A percentile compares a stretch with the other conserved stretches of the same genome.
phyloP scores from a whole-genome alignment of 495 filamentous ascomycete genomes.

The Neurospora sp. region DNA sequence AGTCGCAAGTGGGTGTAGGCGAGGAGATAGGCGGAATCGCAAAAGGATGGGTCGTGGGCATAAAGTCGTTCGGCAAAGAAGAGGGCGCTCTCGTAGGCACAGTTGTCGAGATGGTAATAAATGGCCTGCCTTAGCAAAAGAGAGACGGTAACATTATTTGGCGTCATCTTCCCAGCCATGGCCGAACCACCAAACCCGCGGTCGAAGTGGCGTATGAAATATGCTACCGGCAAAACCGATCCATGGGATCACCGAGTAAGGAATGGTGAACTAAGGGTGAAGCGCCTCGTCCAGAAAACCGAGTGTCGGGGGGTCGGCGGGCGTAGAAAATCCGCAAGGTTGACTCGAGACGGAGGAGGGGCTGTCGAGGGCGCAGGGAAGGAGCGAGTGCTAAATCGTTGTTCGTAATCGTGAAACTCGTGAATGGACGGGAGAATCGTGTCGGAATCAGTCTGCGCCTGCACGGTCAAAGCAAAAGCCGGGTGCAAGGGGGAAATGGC shows the following conservation, averaged over 20 bases:
- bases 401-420: not conserved
- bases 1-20: constrained; percentile 74
- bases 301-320: not conserved
- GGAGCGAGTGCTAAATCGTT: not conserved
- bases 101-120: constrained; percentile 89
- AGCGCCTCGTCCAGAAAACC: not conserved
- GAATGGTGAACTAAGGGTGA: not conserved
- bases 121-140: constrained; percentile 74
- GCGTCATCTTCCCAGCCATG: constrained; percentile 48
- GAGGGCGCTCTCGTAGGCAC: constrained; percentile 74
- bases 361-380: not conserved
- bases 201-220: constrained; percentile 11
- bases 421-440: not conserved
- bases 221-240: constrained; percentile 15
- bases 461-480: not conserved
- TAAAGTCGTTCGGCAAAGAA: constrained; percentile 82
- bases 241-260: constrained; percentile 16
- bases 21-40: constrained; percentile 73
- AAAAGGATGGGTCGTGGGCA: constrained; percentile 67
- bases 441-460: not conserved
- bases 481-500: constrained; percentile 5
- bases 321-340: not conserved
- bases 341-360: not conserved
- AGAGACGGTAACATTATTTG: constrained; percentile 53
- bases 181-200: constrained; percentile 7